These are phyloP conservation scores for Brettanomyces anomalus DNA, from an alignment of 805 yeast species.

Conservation along the genomic window DNA sequence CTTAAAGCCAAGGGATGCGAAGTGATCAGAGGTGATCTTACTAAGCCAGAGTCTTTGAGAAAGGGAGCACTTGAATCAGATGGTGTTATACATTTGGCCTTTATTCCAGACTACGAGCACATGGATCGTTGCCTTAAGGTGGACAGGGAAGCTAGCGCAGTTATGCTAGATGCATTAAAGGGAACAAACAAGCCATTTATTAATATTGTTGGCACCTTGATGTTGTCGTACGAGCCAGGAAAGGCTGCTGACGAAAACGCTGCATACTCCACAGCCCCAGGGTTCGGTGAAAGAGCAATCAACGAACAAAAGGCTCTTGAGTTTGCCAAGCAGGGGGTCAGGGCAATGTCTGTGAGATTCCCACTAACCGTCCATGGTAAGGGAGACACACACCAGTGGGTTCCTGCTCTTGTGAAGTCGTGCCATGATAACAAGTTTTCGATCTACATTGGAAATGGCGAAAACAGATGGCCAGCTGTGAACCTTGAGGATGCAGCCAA, in stretches of 20 bases:
- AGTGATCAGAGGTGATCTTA: conserved; percentile 1
- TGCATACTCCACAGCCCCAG: neutral
- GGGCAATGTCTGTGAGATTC: neutral
- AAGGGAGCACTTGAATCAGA: conserved; percentile 1
- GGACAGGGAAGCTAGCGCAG: neutral
- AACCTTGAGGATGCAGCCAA: neutral
- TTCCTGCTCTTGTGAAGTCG: neutral
- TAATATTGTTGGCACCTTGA: neutral
- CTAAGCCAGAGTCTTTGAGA: neutral
- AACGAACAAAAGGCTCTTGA: neutral
- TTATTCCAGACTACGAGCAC: neutral
- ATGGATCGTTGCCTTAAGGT: neutral
- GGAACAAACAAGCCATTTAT: conserved; percentile 1
- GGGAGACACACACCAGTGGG: neutral
- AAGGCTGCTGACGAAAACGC: neutral
- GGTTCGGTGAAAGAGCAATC: neutral
- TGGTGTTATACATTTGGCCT: conserved; percentile 1
- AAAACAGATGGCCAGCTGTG: conserved; percentile 1
- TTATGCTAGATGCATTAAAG: neutral
- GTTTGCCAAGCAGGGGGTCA: neutral
- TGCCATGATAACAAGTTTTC: neutral
- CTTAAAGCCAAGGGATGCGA: neutral
- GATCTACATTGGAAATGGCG: neutral
- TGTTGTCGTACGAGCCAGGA: neutral
- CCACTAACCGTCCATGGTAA: conserved; percentile 1